phyloP scores from a whole-genome alignment of 306 rosid genomes.

The Prunus salicina region DNA sequence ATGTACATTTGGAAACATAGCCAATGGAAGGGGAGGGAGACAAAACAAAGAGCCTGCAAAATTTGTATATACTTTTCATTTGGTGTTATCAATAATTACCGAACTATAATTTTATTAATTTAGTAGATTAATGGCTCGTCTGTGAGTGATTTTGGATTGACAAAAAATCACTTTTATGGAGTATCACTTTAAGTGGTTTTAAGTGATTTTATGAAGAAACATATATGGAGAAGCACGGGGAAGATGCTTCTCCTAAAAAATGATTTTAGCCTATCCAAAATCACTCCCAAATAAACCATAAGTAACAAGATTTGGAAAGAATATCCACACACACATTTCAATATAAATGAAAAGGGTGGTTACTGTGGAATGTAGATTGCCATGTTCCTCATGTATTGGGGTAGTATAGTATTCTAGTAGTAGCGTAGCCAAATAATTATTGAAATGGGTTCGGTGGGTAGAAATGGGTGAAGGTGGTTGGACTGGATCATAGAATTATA shows the following conservation, averaged over 20 bases:
- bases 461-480: constrained; percentile 95
- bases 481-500: constrained; percentile 42
- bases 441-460: constrained; percentile 53
- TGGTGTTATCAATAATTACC: no score
- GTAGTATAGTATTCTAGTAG: neutral
- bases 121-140: no score
- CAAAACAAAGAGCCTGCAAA: no score
- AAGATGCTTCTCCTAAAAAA: neutral
- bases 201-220: no score
- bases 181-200: no score
- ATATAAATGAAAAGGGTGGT: neutral
- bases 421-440: neutral
- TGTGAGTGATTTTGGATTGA: rapidly evolving
- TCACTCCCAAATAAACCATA: no score
- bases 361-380: neutral
- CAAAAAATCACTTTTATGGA: no score
- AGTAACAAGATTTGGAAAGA: neutral
- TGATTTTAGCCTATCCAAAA: rapidly evolving
- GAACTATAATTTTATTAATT: no score
- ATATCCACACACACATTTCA: neutral
- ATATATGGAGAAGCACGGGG: rapidly evolving
- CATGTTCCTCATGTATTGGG: constrained; percentile 46
- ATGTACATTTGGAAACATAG: no score
- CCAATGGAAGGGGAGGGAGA: no score
- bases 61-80: neutral